phyloP scores from a whole-genome alignment of 1,284 basidiomycete genomes.

The Tausonia pullulans region DNA sequence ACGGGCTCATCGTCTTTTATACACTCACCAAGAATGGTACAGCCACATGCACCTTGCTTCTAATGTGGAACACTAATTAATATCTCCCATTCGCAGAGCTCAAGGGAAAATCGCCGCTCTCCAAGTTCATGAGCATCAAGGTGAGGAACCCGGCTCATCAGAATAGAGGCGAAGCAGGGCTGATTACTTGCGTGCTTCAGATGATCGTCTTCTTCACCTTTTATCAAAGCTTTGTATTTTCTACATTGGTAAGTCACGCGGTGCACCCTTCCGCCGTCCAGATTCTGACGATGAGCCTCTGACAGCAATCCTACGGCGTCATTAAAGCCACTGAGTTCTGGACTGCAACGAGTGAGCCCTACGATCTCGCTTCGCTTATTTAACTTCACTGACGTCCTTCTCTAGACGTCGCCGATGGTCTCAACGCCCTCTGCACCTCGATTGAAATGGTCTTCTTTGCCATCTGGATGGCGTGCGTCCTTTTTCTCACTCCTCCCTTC shows the following conservation, averaged over 20 bases:
- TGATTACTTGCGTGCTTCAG: slow-evolving; percentile 18
- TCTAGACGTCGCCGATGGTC: slow-evolving; percentile 53
- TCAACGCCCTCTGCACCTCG: slow-evolving; percentile 67
- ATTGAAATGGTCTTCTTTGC: slow-evolving; percentile 64
- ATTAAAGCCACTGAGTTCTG: slow-evolving; percentile 57
- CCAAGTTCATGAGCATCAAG: slow-evolving; percentile 74
- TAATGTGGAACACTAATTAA: no score
- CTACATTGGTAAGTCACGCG: slow-evolving; percentile 14
- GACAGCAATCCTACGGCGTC: slow-evolving; percentile 22
- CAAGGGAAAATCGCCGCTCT: slow-evolving; percentile 57
- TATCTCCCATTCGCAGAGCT: slow-evolving; percentile 41
- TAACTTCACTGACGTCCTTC: slow-evolving; percentile 19
- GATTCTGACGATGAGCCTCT: not conserved
- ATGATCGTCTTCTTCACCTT: slow-evolving; percentile 60
- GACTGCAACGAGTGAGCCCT: slow-evolving; percentile 46
- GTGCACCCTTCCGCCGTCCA: not conserved
- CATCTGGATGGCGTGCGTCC: slow-evolving; percentile 12
- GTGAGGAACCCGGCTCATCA: slow-evolving; percentile 12
- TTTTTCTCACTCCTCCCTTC: not conserved
- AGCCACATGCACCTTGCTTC: no score
- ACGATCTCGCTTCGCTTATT: not conserved
- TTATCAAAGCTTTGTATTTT: slow-evolving; percentile 24
- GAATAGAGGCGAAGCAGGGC: not conserved
- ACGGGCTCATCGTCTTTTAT: slow-evolving; percentile 70
- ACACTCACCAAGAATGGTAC: slow-evolving; percentile 51